Evolutionary conservation across 2,329 filamentous ascomycete species (phyloP).

Genomic region (Leptographium radiaticola): DNA sequence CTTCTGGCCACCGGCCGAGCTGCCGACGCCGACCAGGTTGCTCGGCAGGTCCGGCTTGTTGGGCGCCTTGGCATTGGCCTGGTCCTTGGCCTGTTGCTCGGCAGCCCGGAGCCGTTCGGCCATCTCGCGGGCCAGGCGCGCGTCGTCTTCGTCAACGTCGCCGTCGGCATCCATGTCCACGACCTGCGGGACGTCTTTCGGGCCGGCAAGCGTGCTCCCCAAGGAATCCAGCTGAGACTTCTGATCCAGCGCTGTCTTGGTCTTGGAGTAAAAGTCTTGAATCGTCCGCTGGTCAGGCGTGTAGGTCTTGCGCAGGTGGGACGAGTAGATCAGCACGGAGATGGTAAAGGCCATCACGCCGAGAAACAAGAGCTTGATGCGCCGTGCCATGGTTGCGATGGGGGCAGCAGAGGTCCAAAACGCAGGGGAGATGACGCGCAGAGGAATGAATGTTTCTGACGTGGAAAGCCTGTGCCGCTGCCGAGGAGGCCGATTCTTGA

Average conservation of each 20-base stretch:
- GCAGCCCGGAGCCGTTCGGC: constrained; percentile 52
- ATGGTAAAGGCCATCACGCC: constrained; percentile 52
- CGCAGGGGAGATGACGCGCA: not conserved
- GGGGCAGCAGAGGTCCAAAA: not conserved
- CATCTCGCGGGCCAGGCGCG: constrained; percentile 38
- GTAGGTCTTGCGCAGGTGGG: constrained; percentile 38
- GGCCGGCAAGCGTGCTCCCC: constrained; percentile 15
- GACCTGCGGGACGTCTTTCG: constrained; percentile 23
- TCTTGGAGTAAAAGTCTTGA: constrained; percentile 48
- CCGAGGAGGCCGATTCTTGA: no score
- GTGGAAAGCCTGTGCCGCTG: no score
- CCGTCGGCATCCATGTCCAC: constrained; percentile 41
- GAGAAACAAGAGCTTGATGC: constrained; percentile 54
- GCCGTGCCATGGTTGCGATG: constrained; percentile 45
- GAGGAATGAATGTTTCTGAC: no score
- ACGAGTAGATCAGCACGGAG: constrained; percentile 60
- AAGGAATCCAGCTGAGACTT: not conserved
- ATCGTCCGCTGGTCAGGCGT: constrained; percentile 27
- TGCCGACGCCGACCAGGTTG: constrained; percentile 45
- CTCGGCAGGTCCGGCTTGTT: constrained; percentile 46
- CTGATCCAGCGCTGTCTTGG: constrained; percentile 37
- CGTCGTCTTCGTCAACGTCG: constrained; percentile 43
- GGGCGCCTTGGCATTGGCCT: constrained; percentile 52
- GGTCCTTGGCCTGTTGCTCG: constrained; percentile 54
- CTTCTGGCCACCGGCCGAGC: constrained; percentile 39